phyloP scores from a whole-genome alignment of 306 rosid species.

The Ormosia semicastrata region DNA sequence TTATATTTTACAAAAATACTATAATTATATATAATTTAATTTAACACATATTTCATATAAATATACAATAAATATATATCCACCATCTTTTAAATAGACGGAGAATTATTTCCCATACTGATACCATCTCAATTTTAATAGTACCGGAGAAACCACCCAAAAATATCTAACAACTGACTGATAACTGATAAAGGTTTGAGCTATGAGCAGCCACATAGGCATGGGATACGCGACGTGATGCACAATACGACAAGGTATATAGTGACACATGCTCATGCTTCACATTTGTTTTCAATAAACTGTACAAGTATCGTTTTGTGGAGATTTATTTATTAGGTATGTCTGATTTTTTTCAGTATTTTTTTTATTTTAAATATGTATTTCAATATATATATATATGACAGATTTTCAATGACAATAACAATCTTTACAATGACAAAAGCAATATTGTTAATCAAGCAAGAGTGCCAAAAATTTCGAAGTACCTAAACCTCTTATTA shows the following conservation, averaged over 20 bases:
- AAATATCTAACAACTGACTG: neutral
- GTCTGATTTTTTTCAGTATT: neutral
- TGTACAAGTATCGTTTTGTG: neutral
- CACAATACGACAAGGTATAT: neutral
- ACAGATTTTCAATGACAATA: neutral
- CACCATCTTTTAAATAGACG: no score
- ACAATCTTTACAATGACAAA: neutral
- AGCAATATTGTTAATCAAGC: no score
- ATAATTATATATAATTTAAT: no score
- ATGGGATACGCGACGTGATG: neutral
- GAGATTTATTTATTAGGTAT: neutral
- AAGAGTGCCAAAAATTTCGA: no score
- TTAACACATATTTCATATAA: no score
- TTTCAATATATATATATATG: neutral
- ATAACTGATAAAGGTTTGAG: neutral
- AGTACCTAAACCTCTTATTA: neutral
- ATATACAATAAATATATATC: no score
- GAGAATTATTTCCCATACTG: no score
- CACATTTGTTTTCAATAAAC: neutral
- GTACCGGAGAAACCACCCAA: no score
- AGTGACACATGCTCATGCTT: conserved; percentile 1
- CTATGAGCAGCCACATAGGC: conserved; percentile 4
- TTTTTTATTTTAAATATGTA: neutral
- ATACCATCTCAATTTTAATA: no score
- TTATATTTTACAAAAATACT: no score